Evolutionary conservation across 306 rosid genomes (phyloP).

Genomic region (Cicer cuneatum): DNA sequence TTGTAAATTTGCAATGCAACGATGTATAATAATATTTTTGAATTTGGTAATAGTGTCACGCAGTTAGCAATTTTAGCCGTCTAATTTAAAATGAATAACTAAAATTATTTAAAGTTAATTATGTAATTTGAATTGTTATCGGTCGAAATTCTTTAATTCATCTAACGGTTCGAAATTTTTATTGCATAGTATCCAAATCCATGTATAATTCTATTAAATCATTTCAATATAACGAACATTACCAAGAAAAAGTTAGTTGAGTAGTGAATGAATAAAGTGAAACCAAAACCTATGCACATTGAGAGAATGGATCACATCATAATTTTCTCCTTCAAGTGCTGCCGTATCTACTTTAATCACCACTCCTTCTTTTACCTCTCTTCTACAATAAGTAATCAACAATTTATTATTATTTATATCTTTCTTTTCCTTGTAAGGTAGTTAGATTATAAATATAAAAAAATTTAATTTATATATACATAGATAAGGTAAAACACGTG

Average conservation of each 20-base stretch:
- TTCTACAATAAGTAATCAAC: conserved; percentile 59
- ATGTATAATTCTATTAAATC: conserved; percentile 33
- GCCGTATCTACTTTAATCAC: conserved; percentile 29
- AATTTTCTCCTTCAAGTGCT: conserved; percentile 46
- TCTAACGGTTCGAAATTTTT: too few species aligned
- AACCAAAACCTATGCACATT: conserved; percentile 39
- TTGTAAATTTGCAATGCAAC: too few species aligned
- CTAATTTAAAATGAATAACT: too few species aligned
- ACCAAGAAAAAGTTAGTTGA: conserved; percentile 51
- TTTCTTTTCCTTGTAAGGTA: not conserved
- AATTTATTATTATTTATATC: not conserved
- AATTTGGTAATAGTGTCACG: too few species aligned
- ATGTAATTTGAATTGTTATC: too few species aligned
- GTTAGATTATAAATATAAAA: not conserved
- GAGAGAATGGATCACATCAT: conserved; percentile 38
- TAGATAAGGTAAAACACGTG: too few species aligned
- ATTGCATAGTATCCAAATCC: conserved; percentile 5
- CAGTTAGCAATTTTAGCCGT: too few species aligned
- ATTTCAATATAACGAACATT: conserved; percentile 50
- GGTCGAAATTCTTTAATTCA: too few species aligned
- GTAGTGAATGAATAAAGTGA: conserved; percentile 50
- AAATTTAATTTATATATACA: too few species aligned
- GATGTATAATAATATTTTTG: too few species aligned
- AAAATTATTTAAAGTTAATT: too few species aligned
- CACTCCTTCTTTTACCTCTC: conserved; percentile 67